Evolutionary conservation across 176 grass and related monocot species (phyloP).

Genomic region (Musa schizocarpa): DNA sequence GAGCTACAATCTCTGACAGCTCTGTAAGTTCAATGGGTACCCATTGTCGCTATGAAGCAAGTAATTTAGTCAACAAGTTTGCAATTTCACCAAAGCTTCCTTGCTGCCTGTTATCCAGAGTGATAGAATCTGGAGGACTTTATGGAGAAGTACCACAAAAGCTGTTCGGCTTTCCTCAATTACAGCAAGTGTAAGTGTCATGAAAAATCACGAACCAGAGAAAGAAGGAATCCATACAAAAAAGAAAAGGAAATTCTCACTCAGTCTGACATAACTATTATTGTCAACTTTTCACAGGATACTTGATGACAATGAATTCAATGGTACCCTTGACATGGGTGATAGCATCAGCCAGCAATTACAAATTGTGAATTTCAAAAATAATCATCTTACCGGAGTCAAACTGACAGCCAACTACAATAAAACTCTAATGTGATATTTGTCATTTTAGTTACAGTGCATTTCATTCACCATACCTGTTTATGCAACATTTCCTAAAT

Average conservation of each 20-base stretch:
- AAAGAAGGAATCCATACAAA: background rate
- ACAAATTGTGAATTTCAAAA: slow-evolving; percentile 64
- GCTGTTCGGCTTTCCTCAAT: slow-evolving; percentile 57
- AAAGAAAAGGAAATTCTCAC: background rate
- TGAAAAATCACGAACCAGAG: background rate
- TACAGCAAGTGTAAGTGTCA: slow-evolving; percentile 86
- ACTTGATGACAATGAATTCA: slow-evolving; percentile 68
- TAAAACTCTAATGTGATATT: slow-evolving; percentile 60
- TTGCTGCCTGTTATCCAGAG: slow-evolving; percentile 31
- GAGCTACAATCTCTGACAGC: slow-evolving; percentile 27
- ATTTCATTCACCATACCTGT: background rate
- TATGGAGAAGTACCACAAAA: slow-evolving; percentile 40
- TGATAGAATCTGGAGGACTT: slow-evolving; percentile 68
- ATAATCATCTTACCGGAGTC: slow-evolving; percentile 44
- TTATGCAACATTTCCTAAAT: background rate
- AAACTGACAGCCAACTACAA: slow-evolving; percentile 34
- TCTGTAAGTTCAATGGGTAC: slow-evolving; percentile 36
- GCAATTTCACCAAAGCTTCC: slow-evolving; percentile 5
- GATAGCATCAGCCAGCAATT: slow-evolving; percentile 52
- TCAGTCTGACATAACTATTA: background rate
- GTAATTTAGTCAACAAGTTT: slow-evolving; percentile 1
- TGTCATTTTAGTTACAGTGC: background rate
- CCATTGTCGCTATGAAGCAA: slow-evolving; percentile 12
- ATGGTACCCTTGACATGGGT: slow-evolving; percentile 70
- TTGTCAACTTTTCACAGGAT: slow-evolving; percentile 31